These are phyloP conservation scores for Calonectria fujianensis DNA, from an alignment of 2,329 filamentous ascomycete genomes.

Conservation along the genomic window DNA sequence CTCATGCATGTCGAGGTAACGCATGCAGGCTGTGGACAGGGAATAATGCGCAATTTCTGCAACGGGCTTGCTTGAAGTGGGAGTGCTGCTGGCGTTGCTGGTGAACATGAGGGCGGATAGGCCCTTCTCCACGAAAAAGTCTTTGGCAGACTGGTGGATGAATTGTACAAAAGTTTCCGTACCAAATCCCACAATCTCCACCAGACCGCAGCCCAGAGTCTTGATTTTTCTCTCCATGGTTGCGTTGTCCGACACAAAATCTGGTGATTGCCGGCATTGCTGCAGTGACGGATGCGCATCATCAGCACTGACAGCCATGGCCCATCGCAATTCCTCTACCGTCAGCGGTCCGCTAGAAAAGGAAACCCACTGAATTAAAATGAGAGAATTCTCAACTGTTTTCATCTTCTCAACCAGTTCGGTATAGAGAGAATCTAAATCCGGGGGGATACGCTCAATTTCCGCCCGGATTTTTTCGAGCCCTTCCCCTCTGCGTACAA, in stretches of 20 bases:
- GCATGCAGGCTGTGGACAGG: neutral
- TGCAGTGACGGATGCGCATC: slow-evolving; percentile 46
- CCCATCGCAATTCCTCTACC: slow-evolving; percentile 57
- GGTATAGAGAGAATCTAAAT: neutral
- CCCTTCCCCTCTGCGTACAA: slow-evolving; percentile 38
- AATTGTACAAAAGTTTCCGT: slow-evolving; percentile 50
- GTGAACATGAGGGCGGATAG: neutral
- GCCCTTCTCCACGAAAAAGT: slow-evolving; percentile 24
- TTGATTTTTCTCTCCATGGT: slow-evolving; percentile 46
- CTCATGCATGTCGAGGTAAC: neutral
- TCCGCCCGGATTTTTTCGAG: neutral
- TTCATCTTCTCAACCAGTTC: slow-evolving; percentile 43
- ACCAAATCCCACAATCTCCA: slow-evolving; percentile 36
- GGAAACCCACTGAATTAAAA: slow-evolving; percentile 59
- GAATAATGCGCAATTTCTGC: neutral
- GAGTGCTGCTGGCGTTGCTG: no score
- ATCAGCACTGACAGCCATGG: slow-evolving; percentile 53
- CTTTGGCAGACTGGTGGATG: slow-evolving; percentile 29
- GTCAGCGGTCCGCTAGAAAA: slow-evolving; percentile 54
- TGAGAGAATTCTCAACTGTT: slow-evolving; percentile 41
- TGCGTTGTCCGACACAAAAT: slow-evolving; percentile 43
- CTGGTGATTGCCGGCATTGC: slow-evolving; percentile 41
- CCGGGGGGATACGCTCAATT: neutral
- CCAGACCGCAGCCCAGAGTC: slow-evolving; percentile 56
- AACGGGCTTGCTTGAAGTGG: neutral